These are phyloP conservation scores for Klebsormidium nitens DNA, from an alignment of 139 green algal genomes.

Conservation along the genomic window DNA sequence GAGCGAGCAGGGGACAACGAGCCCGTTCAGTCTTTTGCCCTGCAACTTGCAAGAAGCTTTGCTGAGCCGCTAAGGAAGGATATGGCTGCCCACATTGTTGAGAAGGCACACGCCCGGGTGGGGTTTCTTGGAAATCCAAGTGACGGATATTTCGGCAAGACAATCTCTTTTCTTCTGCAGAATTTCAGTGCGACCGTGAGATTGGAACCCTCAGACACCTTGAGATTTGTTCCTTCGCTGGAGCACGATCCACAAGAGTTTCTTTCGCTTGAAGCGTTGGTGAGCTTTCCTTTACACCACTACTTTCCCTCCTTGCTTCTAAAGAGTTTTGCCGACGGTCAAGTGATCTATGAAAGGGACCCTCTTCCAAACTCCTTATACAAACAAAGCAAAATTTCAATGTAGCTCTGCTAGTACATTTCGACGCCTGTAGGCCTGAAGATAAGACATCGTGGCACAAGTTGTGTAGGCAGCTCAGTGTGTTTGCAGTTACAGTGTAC, in stretches of 20 bases:
- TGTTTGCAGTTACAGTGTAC: no score
- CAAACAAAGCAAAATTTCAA: not conserved
- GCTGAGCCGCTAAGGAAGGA: no score
- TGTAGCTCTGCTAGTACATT: no score
- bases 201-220: constrained; percentile 23
- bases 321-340: not conserved
- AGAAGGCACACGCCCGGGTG: constrained; percentile 51
- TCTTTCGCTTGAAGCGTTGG: constrained; percentile 44
- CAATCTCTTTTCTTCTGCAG: constrained; percentile 55
- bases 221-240: constrained; percentile 59
- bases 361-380: not conserved
- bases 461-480: no score
- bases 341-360: not conserved
- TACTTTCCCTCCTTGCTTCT: constrained; percentile 23
- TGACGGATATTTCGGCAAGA: constrained; percentile 69
- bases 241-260: constrained; percentile 57
- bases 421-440: no score
- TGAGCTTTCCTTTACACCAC: no score
- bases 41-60: no score
- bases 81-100: constrained; percentile 7
- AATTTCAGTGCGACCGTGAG: constrained; percentile 75
- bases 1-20: no score
- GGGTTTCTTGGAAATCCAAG: constrained; percentile 80
- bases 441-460: no score
- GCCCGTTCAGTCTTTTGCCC: no score